Evolutionary conservation across 371 early-diverging fungal genomes (phyloP), one percentile per base, ranked within the genome.

Genomic region (Mortierella sp.): DNA sequence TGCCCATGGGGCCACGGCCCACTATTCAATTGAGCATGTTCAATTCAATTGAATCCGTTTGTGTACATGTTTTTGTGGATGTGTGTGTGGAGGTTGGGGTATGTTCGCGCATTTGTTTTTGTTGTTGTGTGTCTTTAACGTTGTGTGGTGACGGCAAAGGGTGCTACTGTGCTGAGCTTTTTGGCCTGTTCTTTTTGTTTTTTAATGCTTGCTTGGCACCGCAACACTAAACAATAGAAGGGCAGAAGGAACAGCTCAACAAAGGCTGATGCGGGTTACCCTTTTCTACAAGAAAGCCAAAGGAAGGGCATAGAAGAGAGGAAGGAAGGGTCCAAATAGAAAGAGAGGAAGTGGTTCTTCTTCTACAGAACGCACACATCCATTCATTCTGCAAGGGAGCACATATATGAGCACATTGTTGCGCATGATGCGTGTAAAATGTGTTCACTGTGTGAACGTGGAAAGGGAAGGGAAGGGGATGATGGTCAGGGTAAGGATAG

Each of bases 31-130:
- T 68, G 31, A 58, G 34, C 21, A 21, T 42, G 14, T 2, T 21
- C 68, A 68, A 28, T 68, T 68, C 24, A 68, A 68, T 68, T 68
- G 68, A 24, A 63, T 28, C 14, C 31, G 28, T 31, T 63, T 31
- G 31, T 63, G n/a, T 58, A 2, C 14, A 50, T 2, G 3, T 50
- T 1, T 50, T 14, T 55, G 16, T 24, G 21, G 11, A 31, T 60
- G 34, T 24, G 7, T 68, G 68, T 65, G 68, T 68, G 68, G 68
- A 68, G 68, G 21, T 63, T 16, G 21, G n/a, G 55, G 55, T 7
- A 55, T 38, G 24, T 21, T 19, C 31, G 28, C 6, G 6, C 31
- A 16, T 38, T n/a, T 34, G 16, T 31, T 60, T 34, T 34, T 63
- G 34, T 9, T 63, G 26, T 60, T 5, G 28, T 28, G 1, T 24